Conservation (phyloP, 2,329 filamentous ascomycete species). For the Arthroderma sp. region DNA sequence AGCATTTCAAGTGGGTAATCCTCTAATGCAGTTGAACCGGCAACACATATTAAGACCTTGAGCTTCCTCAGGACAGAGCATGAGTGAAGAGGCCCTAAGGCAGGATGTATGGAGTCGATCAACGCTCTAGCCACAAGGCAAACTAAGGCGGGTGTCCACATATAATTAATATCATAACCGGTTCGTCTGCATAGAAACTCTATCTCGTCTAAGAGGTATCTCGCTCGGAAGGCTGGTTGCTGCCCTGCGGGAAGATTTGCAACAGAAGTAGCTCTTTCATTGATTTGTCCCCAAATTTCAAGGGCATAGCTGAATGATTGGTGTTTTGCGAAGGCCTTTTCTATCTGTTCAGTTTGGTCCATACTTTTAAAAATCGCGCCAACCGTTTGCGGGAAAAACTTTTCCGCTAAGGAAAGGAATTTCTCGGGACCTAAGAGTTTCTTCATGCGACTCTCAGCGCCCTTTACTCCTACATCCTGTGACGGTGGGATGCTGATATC, state of each 20-base stretch:
- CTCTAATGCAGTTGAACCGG: conserved; percentile 56
- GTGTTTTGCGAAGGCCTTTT: conserved; percentile 51
- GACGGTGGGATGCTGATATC: conserved; percentile 45
- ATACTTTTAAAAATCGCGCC: conserved; percentile 63
- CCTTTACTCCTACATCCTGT: conserved; percentile 35
- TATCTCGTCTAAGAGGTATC: conserved; percentile 61
- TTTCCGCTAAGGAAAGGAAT: conserved; percentile 50
- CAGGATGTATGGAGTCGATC: conserved; percentile 66
- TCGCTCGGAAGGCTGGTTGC: conserved; percentile 74
- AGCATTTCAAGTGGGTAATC: conserved; percentile 87
- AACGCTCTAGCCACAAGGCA: conserved; percentile 63
- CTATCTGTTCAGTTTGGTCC: conserved; percentile 62
- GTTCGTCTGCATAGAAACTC: conserved; percentile 63
- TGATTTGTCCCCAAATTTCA: conserved; percentile 56
- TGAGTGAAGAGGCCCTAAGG: conserved; percentile 73
- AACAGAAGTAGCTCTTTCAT: conserved; percentile 51
- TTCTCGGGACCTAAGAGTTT: conserved; percentile 53
- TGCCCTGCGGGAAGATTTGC: conserved; percentile 60
- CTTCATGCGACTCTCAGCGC: conserved; percentile 52
- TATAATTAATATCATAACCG: conserved; percentile 46
- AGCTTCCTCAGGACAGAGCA: conserved; percentile 79
- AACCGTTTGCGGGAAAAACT: conserved; percentile 64
- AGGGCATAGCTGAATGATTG: conserved; percentile 47
- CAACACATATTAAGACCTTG: conserved; percentile 64
- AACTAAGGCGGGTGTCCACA: conserved; percentile 67